phyloP scores from a whole-genome alignment of 225 moss, liverwort and hornwort genomes.

The Climacium dendroides region DNA sequence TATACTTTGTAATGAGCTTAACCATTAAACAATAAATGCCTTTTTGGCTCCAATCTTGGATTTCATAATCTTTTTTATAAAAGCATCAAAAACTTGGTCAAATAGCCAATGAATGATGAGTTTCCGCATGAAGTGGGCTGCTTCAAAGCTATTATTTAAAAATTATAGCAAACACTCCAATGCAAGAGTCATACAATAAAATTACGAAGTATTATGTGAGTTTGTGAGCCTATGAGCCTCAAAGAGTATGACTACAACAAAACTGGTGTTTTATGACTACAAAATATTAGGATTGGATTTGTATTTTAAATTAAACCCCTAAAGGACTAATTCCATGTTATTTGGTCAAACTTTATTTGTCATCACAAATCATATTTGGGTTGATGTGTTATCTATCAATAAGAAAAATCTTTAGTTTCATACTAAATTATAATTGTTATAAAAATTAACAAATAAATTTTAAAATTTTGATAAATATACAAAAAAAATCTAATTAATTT shows the following conservation, averaged over 20 bases:
- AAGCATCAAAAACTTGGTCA: background rate
- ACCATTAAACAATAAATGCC: background rate
- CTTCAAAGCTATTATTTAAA: background rate
- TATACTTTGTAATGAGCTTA: background rate
- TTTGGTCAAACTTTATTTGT: background rate
- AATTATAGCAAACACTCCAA: background rate
- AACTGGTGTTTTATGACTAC: too few relatives aligned
- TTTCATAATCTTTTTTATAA: too few relatives aligned
- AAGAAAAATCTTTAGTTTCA: background rate
- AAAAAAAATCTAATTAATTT: too few relatives aligned
- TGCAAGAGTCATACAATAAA: background rate
- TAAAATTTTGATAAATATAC: too few relatives aligned
- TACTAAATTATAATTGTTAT: background rate
- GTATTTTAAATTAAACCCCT: rapidly evolving
- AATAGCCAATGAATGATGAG: background rate
- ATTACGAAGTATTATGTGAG: too few relatives aligned
- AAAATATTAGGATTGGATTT: rapidly evolving
- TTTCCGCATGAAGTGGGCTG: background rate
- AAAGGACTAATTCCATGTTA: background rate
- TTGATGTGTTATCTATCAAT: background rate
- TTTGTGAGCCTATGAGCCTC: too few relatives aligned
- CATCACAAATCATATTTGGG: background rate
- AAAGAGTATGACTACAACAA: too few relatives aligned
- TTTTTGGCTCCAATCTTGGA: background rate
- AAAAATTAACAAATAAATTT: too few relatives aligned